Evolutionary conservation across 805 yeast species (phyloP).

Genomic region (Starmerella bacillaris): DNA sequence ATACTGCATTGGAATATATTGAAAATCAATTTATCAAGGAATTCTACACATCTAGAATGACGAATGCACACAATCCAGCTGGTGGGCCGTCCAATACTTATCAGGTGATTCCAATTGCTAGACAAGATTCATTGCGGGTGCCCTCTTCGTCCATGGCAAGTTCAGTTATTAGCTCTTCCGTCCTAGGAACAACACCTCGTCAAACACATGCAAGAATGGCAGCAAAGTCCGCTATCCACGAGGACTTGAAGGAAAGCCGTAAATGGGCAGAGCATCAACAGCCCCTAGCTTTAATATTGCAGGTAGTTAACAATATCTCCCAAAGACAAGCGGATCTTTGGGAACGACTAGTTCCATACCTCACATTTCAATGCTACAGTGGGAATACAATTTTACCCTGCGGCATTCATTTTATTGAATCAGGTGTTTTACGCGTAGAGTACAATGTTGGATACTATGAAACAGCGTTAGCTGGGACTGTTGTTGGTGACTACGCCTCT

Average conservation of each 20-base stretch:
- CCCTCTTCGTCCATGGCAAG: background rate
- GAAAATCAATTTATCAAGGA: conserved; percentile 70
- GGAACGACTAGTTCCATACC: conserved; percentile 40
- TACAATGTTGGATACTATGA: conserved; percentile 29
- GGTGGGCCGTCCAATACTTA: background rate
- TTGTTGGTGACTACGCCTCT: conserved; percentile 41
- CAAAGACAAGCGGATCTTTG: conserved; percentile 38
- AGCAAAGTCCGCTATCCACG: conserved; percentile 20
- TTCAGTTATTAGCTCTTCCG: background rate
- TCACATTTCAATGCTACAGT: conserved; percentile 20
- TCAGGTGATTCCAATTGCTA: background rate
- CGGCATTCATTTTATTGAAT: conserved; percentile 19
- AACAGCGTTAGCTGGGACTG: conserved; percentile 50
- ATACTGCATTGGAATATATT: conserved; percentile 89
- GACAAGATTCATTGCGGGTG: background rate
- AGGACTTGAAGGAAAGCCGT: conserved; percentile 19
- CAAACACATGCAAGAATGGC: conserved; percentile 19
- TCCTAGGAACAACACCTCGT: conserved; percentile 18
- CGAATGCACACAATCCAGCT: background rate
- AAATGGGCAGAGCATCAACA: conserved; percentile 27
- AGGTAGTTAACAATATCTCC: conserved; percentile 45
- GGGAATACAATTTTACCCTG: conserved; percentile 3
- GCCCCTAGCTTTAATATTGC: conserved; percentile 48
- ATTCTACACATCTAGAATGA: conserved; percentile 25
- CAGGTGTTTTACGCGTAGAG: conserved; percentile 31